Evolutionary conservation across 2,329 filamentous ascomycete genomes (phyloP).

Genomic region (Lasiodiplodia theobromae): DNA sequence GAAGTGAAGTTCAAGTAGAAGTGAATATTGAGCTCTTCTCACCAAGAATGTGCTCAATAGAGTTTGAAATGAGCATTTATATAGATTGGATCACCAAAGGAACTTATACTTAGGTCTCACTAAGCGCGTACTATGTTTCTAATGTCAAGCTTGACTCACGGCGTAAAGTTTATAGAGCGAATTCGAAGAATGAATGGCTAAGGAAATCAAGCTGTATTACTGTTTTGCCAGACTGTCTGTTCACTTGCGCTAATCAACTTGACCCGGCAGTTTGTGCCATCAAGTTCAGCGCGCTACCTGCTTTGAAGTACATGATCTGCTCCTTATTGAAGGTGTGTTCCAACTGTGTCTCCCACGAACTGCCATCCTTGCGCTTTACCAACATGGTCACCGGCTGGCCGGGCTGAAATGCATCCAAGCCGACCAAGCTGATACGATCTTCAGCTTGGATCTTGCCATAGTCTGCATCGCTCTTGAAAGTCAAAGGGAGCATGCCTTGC

Average conservation of each 20-base stretch:
- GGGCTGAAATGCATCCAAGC: background rate
- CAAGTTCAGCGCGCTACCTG: slow-evolving; percentile 95
- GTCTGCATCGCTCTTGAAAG: slow-evolving; percentile 91
- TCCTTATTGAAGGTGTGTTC: slow-evolving; percentile 97
- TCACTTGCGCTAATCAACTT: background rate
- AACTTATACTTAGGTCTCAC: too few species aligned
- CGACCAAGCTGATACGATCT: slow-evolving; percentile 74
- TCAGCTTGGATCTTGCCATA: slow-evolving; percentile 96
- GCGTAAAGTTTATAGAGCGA: too few species aligned
- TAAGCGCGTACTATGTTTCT: too few species aligned
- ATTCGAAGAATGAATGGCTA: background rate
- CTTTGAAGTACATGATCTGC: slow-evolving; percentile 99
- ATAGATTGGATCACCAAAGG: too few species aligned
- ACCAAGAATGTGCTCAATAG: too few species aligned
- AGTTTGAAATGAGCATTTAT: too few species aligned
- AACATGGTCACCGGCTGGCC: slow-evolving; percentile 46
- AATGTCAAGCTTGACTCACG: too few species aligned
- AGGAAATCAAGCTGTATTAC: background rate
- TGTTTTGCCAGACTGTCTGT: background rate
- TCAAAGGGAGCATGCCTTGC: slow-evolving; percentile 99
- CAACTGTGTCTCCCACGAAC: slow-evolving; percentile 80
- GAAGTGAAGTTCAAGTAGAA: too few species aligned
- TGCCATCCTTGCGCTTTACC: slow-evolving; percentile 85
- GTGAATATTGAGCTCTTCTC: too few species aligned
- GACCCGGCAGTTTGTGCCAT: slow-evolving; percentile 68